Percentiles rank a stretch among this genome's conserved stretches.
Evolutionary conservation across 805 yeast species (phyloP).

Genomic region (Kodamaea leandrae): DNA sequence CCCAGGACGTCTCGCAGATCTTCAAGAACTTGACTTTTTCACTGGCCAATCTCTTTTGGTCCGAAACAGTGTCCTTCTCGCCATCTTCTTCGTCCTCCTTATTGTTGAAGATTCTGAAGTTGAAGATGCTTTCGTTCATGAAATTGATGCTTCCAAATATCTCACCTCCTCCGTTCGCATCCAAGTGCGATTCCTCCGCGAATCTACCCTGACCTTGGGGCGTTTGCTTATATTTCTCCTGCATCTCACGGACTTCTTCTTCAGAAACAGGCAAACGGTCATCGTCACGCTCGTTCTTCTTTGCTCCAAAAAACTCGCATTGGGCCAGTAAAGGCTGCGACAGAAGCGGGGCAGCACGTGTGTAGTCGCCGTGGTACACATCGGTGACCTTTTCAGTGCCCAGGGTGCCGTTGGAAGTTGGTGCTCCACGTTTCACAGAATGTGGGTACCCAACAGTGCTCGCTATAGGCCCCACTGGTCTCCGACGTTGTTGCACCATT

Average conservation of each 20-base stretch:
- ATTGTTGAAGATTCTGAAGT: conserved; percentile 29
- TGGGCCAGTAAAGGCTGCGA: conserved; percentile 55
- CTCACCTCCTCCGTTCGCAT: conserved; percentile 15
- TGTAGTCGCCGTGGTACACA: conserved; percentile 46
- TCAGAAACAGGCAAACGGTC: conserved; percentile 30
- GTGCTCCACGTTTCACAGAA: background rate
- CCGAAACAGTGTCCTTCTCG: conserved; percentile 3
- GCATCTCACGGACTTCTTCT: conserved; percentile 33
- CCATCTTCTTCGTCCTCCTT: conserved; percentile 8
- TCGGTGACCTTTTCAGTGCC: conserved; percentile 36
- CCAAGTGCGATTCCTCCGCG: background rate
- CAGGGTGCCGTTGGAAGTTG: background rate
- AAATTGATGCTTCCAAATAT: conserved; percentile 37
- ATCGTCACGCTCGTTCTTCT: conserved; percentile 15
- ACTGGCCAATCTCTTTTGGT: conserved; percentile 16
- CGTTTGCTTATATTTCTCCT: conserved; percentile 21
- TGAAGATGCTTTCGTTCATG: conserved; percentile 36
- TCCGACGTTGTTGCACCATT: background rate
- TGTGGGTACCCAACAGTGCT: background rate
- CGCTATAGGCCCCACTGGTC: background rate
- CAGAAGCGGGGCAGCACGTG: conserved; percentile 46
- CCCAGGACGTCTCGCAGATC: conserved; percentile 46
- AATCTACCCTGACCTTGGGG: background rate
- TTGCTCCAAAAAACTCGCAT: conserved; percentile 33
- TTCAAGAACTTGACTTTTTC: conserved; percentile 40